Evolutionary conservation across 768 basidiomycete species (phyloP), one percentile per base, ranked within the genome.

Genomic region (Flagelloscypha sp.): DNA sequence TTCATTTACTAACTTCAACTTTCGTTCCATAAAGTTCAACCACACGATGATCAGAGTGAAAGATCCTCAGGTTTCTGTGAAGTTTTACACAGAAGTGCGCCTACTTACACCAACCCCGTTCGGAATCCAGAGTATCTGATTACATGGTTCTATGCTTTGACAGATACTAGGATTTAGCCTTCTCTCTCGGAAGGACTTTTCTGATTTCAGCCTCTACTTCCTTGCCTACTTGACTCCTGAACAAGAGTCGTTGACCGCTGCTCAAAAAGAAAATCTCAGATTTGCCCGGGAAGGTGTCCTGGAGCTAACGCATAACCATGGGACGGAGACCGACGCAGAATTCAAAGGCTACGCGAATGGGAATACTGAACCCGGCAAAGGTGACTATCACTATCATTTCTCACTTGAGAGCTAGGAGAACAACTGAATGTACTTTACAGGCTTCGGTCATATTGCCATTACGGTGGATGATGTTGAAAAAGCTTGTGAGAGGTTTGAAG

Each of bases 381-480:
- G 56, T 12, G 25, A 9, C 9, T 27, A 27, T 27, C 13, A 27
- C 25, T 9, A 63, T 7, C 41, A 16, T 22, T 23, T 4, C 6
- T 28, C 7, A 16, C 17, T 20, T 5, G n/a, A 22, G 22, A 27
- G 6, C 23, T 29, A 10, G 20, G n/a, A 2, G 11, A 19, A 9
- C 10, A 15, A 38, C 36, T 27, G n/a, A n/a, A n/a, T n/a, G n/a
- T n/a, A n/a, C n/a, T n/a, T n/a, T n/a, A n/a, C n/a, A 27, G 72
- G 79, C 5, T 93, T 90, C 50, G 89, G 92, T 0, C 93, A 95
- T 58, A 88, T 93, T 48, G 85, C 84, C 40, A 76, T 95, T 53
- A 67, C 79, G 4, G 86, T 90, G 22, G 81, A 83, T 44, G 70
- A 95, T 52, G 68, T 98, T 48, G 72, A 89, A 45, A 72, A 67